Evolutionary conservation across 768 basidiomycete genomes (phyloP).

Genomic region (Amanita rubescens): DNA sequence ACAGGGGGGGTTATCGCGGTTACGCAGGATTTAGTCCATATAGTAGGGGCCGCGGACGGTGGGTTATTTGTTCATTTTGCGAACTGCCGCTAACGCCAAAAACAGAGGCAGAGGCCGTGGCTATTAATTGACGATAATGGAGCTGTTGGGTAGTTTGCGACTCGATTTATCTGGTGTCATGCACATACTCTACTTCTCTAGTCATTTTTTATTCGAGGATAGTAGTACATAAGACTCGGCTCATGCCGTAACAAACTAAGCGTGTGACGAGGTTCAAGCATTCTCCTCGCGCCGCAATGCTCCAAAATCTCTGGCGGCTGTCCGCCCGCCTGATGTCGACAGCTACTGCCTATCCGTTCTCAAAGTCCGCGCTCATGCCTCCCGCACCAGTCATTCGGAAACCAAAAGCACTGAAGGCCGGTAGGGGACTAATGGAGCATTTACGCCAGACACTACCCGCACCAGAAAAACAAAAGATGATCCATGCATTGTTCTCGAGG

Average conservation of each 20-base stretch:
- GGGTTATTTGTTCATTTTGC: constrained; percentile 18
- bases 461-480: constrained; percentile 61
- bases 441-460: constrained; percentile 58
- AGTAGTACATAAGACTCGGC: constrained; percentile 3
- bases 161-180: constrained; percentile 5
- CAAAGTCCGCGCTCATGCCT: constrained; percentile 54
- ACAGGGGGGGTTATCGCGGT: constrained; percentile 31
- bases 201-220: constrained; percentile 9
- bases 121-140: constrained; percentile 29
- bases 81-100: constrained; percentile 3
- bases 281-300: neutral
- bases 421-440: constrained; percentile 76
- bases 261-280: neutral
- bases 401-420: constrained; percentile 42
- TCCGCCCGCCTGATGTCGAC: constrained; percentile 36
- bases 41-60: constrained; percentile 68
- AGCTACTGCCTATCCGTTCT: constrained; percentile 59
- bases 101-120: constrained; percentile 59
- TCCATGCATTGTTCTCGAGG: constrained; percentile 64
- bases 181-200: constrained; percentile 3
- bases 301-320: constrained; percentile 1
- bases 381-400: constrained; percentile 36
- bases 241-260: neutral
- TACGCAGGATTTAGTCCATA: constrained; percentile 53
- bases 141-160: constrained; percentile 1